Percentiles rank a stretch among this genome's conserved stretches.
Evolutionary conservation across 148 eudicot species (phyloP).

Genomic region (Rhododendron ferrugineum): DNA sequence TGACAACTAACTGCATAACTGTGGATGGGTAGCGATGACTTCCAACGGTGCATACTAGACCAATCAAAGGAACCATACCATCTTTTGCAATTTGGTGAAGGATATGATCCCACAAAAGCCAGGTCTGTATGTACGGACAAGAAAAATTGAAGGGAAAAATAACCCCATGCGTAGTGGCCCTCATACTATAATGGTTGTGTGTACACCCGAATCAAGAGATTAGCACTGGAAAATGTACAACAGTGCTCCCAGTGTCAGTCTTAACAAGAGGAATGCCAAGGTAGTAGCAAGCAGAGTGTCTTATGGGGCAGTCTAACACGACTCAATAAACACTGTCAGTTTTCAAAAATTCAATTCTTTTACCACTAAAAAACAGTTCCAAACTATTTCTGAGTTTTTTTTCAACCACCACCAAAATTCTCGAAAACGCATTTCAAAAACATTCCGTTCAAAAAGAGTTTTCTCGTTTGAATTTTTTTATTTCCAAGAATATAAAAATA

Average conservation of each 20-base stretch:
- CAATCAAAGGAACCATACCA: conserved; percentile 44
- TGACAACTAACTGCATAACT: conserved; percentile 66
- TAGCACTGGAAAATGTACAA: background rate
- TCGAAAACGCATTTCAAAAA: background rate
- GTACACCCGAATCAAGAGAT: conserved; percentile 2
- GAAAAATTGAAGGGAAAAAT: background rate
- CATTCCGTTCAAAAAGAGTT: background rate
- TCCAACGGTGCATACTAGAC: conserved; percentile 42
- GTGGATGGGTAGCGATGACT: conserved; percentile 72
- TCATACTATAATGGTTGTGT: background rate
- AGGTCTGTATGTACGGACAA: conserved; percentile 10
- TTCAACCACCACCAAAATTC: background rate
- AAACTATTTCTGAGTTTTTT: background rate
- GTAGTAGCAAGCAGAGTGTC: conserved; percentile 1
- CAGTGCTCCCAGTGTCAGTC: conserved; percentile 13
- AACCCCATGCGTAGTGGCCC: conserved; percentile 8
- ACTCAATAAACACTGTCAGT: background rate
- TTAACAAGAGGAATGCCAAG: conserved; percentile 11
- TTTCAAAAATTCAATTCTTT: background rate
- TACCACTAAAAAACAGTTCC: background rate
- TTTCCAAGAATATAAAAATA: background rate
- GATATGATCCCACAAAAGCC: conserved; percentile 22
- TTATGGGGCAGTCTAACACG: background rate
- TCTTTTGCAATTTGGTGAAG: conserved; percentile 24
- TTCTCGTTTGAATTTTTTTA: background rate